Conservation (phyloP, 2,329 filamentous ascomycete genomes). For the Diplodia sapinea region DNA sequence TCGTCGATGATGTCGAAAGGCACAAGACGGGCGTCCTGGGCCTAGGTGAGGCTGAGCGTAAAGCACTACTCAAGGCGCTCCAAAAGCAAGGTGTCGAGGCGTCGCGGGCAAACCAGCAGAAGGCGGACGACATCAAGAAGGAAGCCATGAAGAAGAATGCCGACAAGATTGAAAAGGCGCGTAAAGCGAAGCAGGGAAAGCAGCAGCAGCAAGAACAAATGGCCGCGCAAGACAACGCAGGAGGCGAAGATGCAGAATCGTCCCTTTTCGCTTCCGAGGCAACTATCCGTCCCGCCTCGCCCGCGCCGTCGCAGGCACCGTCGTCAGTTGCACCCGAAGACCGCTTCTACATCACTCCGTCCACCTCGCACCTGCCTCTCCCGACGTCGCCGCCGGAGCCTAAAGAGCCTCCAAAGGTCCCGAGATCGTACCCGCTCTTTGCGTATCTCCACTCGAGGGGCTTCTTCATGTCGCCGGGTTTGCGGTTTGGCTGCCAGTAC, state of each 20-base stretch:
- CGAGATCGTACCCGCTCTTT: slow-evolving; percentile 72
- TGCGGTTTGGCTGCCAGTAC: slow-evolving; percentile 93
- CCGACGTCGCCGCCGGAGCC: slow-evolving; percentile 34
- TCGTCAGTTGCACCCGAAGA: slow-evolving; percentile 25
- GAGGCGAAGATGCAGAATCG: slow-evolving; percentile 23
- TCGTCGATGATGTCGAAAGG: slow-evolving; percentile 77
- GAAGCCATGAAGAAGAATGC: slow-evolving; percentile 31
- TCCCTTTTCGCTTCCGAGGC: slow-evolving; percentile 40
- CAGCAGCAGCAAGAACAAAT: slow-evolving; percentile 24
- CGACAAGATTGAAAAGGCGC: slow-evolving; percentile 33
- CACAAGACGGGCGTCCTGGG: slow-evolving; percentile 69
- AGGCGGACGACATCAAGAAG: slow-evolving; percentile 48
- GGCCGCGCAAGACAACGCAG: slow-evolving; percentile 41
- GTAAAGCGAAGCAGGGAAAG: slow-evolving; percentile 43
- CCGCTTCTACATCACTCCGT: slow-evolving; percentile 51
- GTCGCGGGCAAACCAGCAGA: slow-evolving; percentile 58
- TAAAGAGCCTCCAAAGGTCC: slow-evolving; percentile 43
- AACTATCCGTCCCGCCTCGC: slow-evolving; percentile 28
- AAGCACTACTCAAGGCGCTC: slow-evolving; percentile 65
- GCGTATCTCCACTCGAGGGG: slow-evolving; percentile 76
- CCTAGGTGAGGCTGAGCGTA: slow-evolving; percentile 59
- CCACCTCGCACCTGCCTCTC: slow-evolving; percentile 52
- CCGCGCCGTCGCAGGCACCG: neutral
- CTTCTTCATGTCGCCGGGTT: slow-evolving; percentile 88
- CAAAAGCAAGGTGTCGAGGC: slow-evolving; percentile 61